Base-by-base conservation (phyloP, 73 alveolate species). In the Blepharisma japonicum region DNA sequence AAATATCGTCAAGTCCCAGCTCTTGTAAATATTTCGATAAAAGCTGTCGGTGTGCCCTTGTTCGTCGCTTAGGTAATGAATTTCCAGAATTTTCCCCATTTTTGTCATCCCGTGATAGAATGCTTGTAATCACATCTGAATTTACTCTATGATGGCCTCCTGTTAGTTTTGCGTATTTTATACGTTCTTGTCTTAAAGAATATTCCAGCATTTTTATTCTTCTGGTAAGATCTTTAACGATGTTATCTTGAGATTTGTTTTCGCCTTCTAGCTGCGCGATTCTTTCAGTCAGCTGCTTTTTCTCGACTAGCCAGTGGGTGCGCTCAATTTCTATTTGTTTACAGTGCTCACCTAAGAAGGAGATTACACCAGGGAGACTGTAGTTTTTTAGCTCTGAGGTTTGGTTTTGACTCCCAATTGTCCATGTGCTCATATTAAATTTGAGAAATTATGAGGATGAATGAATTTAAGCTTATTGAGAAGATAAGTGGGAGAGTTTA, bases 181-280 rank as follows among this genome's bases (percentile, higher is more conserved):
- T 53, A 2, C 68, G 18, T 53, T 53, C 68, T 53, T 53, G 68
- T 53, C 68, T 53, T 53, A 53, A 53, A n/a, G 68, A 53, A 53
- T n/a, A 53, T 20, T 53, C 68, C 0, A 53, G 68, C 23, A 53
- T 53, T 53, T 53, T 53, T 14, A 53, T 53, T 53, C 68, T 53
- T n/a, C 23, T 53, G 23, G 23, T 14, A 0, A 53, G 23, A 53
- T 53, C 68, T 53, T 53, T 53, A 4, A n/a, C 23, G 23, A 53
- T 53, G 32, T 53, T 14, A 3, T 53, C 68, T n/a, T 14, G 23
- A n/a, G 68, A 14, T 53, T 53, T n/a, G 32, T n/a, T n/a, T 20
- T 53, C 68, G 32, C 68, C 68, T 53, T 53, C 18, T 2, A 53
- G 68, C 18, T 14, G 18, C 3, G 68, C 18, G 18, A 53, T 20